Conservation (phyloP, 495 filamentous ascomycete genomes). For the Aspergillus baeticus region DNA sequence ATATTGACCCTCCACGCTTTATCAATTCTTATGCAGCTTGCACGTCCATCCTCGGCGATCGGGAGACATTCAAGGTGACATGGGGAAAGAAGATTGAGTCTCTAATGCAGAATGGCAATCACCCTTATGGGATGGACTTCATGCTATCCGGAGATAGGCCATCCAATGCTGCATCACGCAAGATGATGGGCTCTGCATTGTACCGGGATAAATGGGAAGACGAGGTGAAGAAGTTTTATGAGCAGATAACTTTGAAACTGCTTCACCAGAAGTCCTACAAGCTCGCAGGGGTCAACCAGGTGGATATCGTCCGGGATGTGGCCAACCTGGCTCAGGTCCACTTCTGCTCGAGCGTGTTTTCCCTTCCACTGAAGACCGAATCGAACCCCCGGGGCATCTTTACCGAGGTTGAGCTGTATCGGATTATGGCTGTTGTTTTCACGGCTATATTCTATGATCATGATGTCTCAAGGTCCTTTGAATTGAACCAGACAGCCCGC, state of each 20-base stretch:
- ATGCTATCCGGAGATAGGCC: conserved; percentile 54
- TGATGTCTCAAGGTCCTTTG: conserved; percentile 64
- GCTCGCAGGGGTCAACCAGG: conserved; percentile 55
- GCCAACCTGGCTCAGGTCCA: conserved; percentile 60
- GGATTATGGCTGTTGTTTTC: conserved; percentile 57
- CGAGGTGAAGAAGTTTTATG: conserved; percentile 52
- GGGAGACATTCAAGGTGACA: conserved; percentile 53
- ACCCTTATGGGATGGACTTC: conserved; percentile 47
- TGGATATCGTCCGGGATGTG: conserved; percentile 63
- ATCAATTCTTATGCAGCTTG: conserved; percentile 52
- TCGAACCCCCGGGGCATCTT: conserved; percentile 58
- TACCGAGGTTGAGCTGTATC: conserved; percentile 58
- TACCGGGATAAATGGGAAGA: conserved; percentile 51
- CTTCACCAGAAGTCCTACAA: conserved; percentile 48
- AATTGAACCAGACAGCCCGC: conserved; percentile 54
- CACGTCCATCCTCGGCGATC: conserved; percentile 45
- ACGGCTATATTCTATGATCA: conserved; percentile 64
- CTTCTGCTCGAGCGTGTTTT: conserved; percentile 61
- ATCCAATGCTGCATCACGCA: conserved; percentile 45
- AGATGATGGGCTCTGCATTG: conserved; percentile 46
- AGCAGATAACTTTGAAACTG: conserved; percentile 51
- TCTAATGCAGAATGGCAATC: conserved; percentile 40
- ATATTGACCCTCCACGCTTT: conserved; percentile 30
- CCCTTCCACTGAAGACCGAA: conserved; percentile 61
- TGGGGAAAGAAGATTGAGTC: conserved; percentile 56